phyloP scores from a whole-genome alignment of 306 rosid genomes.

The Vicia villosa region DNA sequence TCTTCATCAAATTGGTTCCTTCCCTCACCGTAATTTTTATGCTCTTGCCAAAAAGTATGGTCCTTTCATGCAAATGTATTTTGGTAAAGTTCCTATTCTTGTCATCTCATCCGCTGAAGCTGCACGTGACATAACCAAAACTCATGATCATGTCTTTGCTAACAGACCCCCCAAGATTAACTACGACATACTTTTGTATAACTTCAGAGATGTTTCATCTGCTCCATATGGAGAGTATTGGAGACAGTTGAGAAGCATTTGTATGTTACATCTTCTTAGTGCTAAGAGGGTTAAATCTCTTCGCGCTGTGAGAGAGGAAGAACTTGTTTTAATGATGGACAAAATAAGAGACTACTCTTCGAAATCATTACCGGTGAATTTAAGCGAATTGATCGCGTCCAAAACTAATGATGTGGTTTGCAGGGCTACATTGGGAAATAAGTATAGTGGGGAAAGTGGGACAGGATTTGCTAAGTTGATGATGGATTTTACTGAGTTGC shows the following conservation, averaged over 20 bases:
- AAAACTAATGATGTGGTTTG: slow-evolving; percentile 48
- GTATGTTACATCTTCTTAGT: slow-evolving; percentile 42
- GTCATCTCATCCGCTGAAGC: slow-evolving; percentile 48
- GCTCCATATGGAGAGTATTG: slow-evolving; percentile 59
- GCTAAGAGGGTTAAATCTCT: slow-evolving; percentile 37
- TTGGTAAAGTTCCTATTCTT: slow-evolving; percentile 44
- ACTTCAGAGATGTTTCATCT: slow-evolving; percentile 39
- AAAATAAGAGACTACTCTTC: slow-evolving; percentile 32
- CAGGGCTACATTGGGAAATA: slow-evolving; percentile 58
- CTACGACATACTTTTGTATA: slow-evolving; percentile 39
- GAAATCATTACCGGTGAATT: slow-evolving; percentile 32
- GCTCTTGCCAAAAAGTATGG: slow-evolving; percentile 48
- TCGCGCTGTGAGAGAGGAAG: slow-evolving; percentile 39
- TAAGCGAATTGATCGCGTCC: slow-evolving; percentile 40
- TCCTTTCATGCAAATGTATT: slow-evolving; percentile 51
- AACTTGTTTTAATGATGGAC: slow-evolving; percentile 18
- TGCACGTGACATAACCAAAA: slow-evolving; percentile 52
- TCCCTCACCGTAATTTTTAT: slow-evolving; percentile 46
- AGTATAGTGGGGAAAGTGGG: slow-evolving; percentile 40
- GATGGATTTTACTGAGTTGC: slow-evolving; percentile 32
- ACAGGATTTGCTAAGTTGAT: slow-evolving; percentile 38
- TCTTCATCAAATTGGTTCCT: slow-evolving; percentile 50
- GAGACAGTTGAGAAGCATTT: slow-evolving; percentile 51
- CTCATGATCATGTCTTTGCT: slow-evolving; percentile 45
- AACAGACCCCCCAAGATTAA: slow-evolving; percentile 20